These are phyloP conservation scores for Leishmania major DNA, from an alignment of 208 protist species.

Conservation along the genomic window DNA sequence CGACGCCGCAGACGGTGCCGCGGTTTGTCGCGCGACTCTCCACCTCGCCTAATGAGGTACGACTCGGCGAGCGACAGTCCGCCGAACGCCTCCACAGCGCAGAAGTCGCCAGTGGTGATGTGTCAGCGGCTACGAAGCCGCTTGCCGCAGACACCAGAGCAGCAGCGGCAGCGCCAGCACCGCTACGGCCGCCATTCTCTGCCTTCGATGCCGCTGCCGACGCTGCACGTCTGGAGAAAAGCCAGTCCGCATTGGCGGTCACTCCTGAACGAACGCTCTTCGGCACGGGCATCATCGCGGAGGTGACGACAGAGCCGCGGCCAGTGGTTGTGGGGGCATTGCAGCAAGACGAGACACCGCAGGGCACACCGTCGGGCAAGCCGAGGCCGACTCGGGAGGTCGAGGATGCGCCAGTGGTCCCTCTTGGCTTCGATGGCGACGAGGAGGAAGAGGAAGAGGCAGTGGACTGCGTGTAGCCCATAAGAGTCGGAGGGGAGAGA, in stretches of 20 bases:
- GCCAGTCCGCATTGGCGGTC: background rate
- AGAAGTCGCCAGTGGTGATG: background rate
- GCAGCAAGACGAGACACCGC: background rate
- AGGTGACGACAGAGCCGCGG: constrained; percentile 13
- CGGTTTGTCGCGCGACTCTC: constrained; percentile 40
- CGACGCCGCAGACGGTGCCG: constrained; percentile 25
- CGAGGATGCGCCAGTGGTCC: background rate
- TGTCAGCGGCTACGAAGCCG: background rate
- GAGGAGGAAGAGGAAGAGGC: no score
- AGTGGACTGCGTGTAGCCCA: background rate
- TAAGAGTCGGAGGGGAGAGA: background rate
- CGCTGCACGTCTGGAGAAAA: background rate
- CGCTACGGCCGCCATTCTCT: background rate
- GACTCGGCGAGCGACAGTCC: constrained; percentile 13
- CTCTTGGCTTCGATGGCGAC: constrained; percentile 3
- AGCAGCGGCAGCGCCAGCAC: background rate
- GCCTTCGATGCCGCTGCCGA: background rate
- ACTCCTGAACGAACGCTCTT: constrained; percentile 23
- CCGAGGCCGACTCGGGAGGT: background rate
- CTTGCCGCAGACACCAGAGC: background rate
- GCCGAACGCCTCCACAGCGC: background rate
- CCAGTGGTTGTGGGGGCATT: background rate
- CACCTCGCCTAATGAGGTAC: constrained; percentile 19
- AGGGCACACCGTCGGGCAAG: background rate
- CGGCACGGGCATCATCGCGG: background rate